A percentile compares a stretch with the other conserved stretches of the same genome.
phyloP scores from a whole-genome alignment of 75 land plant species.

The Sequoiadendron giganteum region DNA sequence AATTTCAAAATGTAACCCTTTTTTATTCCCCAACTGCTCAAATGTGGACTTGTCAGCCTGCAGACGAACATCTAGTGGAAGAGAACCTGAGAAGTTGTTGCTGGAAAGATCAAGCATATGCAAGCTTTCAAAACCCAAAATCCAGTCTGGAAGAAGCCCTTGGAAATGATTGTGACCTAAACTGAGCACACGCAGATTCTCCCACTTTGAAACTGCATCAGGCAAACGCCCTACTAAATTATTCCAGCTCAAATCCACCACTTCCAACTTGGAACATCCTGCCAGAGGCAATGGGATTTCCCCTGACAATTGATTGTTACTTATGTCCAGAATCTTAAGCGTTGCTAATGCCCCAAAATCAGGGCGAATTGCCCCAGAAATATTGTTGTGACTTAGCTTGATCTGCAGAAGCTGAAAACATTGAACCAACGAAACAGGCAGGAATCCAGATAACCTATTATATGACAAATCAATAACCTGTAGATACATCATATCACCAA shows the following conservation, averaged over 20 bases:
- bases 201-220: constrained; percentile 56
- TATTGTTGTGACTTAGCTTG: constrained; percentile 48
- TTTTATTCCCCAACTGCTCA: neutral
- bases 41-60: neutral
- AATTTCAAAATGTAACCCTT: neutral
- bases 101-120: constrained; percentile 60
- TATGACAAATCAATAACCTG: constrained; percentile 66
- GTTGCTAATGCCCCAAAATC: constrained; percentile 64
- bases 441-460: constrained; percentile 61
- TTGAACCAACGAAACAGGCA: constrained; percentile 64
- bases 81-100: constrained; percentile 64
- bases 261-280: constrained; percentile 60
- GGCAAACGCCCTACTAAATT: constrained; percentile 47
- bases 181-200: constrained; percentile 43
- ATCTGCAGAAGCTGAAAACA: constrained; percentile 63
- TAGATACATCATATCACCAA: constrained; percentile 64
- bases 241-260: constrained; percentile 71
- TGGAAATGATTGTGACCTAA: constrained; percentile 53
- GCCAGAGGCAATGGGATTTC: constrained; percentile 65
- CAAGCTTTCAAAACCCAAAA: constrained; percentile 46
- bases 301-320: constrained; percentile 63
- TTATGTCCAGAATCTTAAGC: constrained; percentile 51
- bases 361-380: constrained; percentile 59
- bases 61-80: constrained; percentile 29
- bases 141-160: constrained; percentile 65